Conservation (phyloP, 1,284 basidiomycete genomes). For the Cystobasidium sp. region DNA sequence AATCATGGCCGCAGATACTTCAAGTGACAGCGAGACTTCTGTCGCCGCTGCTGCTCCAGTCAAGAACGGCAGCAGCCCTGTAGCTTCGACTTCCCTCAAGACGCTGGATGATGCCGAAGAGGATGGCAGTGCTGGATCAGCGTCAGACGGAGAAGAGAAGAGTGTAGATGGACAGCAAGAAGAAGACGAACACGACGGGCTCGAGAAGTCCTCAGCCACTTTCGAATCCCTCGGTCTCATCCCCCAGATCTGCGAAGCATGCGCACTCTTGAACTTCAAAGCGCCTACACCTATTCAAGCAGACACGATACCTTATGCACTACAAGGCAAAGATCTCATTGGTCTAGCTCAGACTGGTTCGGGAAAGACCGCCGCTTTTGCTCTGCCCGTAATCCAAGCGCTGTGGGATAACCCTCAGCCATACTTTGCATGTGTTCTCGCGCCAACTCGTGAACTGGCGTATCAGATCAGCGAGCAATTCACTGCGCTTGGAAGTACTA, state of each 20-base stretch:
- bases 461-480: slow-evolving; percentile 98
- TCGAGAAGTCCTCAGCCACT: slow-evolving; percentile 52
- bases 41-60: neutral
- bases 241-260: slow-evolving; percentile 83
- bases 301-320: slow-evolving; percentile 84
- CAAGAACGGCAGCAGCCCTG: slow-evolving; percentile 11
- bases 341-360: slow-evolving; percentile 97
- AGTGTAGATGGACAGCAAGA: slow-evolving; percentile 8
- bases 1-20: slow-evolving; percentile 1
- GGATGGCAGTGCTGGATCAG: neutral
- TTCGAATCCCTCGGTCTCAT: slow-evolving; percentile 78
- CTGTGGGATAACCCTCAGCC: slow-evolving; percentile 89
- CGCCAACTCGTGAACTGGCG: slow-evolving; percentile 96
- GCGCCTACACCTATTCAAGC: slow-evolving; percentile 90
- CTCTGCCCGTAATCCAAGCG: slow-evolving; percentile 92
- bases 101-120: slow-evolving; percentile 31
- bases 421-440: slow-evolving; percentile 90
- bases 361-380: slow-evolving; percentile 98
- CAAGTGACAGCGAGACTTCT: slow-evolving; percentile 1
- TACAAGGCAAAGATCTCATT: slow-evolving; percentile 92
- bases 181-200: slow-evolving; percentile 11
- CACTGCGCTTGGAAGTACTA: slow-evolving; percentile 86
- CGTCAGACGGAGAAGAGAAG: neutral
- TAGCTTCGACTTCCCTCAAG: slow-evolving; percentile 23
- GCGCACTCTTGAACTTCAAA: slow-evolving; percentile 80